Percentiles rank a stretch among this genome's conserved stretches.
phyloP scores from a whole-genome alignment of 176 grass and related monocot genomes.

The Avena sativa region DNA sequence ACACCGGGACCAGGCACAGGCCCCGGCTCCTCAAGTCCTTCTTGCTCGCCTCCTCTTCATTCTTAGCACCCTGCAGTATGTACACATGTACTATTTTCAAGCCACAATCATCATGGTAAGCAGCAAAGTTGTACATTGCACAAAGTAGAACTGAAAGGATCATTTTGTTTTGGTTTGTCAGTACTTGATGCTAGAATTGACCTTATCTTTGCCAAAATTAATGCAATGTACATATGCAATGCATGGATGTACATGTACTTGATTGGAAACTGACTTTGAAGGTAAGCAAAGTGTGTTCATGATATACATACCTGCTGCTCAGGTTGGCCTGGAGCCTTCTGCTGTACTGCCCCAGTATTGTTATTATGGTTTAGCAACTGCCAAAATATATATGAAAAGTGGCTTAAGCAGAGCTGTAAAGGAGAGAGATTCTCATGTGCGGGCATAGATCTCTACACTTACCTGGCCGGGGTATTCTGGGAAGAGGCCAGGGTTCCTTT shows the following conservation, averaged over 20 bases:
- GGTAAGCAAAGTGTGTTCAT: slow-evolving; percentile 52
- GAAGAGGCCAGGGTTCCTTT: slow-evolving; percentile 74
- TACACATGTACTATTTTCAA: not conserved
- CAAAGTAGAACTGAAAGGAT: not conserved
- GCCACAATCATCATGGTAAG: not conserved
- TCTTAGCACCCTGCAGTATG: slow-evolving; percentile 34
- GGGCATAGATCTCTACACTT: slow-evolving; percentile 20
- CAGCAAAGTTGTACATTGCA: not conserved
- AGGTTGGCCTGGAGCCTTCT: slow-evolving; percentile 27
- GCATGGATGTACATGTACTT: slow-evolving; percentile 8
- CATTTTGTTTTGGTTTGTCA: not conserved
- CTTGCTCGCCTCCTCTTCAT: slow-evolving; percentile 57
- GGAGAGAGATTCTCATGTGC: slow-evolving; percentile 35
- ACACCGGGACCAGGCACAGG: slow-evolving; percentile 92
- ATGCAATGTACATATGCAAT: not conserved
- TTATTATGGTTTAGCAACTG: slow-evolving; percentile 71
- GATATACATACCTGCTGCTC: slow-evolving; percentile 50
- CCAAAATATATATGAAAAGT: slow-evolving; percentile 45
- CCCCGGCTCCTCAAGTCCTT: slow-evolving; percentile 88
- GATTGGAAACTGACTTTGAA: slow-evolving; percentile 56
- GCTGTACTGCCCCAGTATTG: slow-evolving; percentile 41
- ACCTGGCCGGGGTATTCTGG: slow-evolving; percentile 93
- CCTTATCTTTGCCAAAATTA: not conserved
- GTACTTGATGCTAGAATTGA: not conserved
- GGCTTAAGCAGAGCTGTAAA: slow-evolving; percentile 36